phyloP scores from a whole-genome alignment of 2,329 filamentous ascomycete genomes.

The Hirsutella minnesotensis region DNA sequence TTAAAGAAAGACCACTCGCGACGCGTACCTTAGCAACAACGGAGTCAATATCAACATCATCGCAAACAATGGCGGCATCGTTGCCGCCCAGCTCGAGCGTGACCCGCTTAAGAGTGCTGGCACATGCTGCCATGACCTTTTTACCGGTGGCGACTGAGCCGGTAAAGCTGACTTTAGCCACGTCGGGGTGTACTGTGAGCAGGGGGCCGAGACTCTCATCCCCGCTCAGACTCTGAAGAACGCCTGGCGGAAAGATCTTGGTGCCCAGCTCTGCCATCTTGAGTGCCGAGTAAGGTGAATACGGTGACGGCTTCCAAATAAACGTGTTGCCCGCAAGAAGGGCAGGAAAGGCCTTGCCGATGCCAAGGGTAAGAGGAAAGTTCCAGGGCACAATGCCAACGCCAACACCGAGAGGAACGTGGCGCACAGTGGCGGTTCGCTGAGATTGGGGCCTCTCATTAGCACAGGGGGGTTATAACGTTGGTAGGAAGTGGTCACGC shows the following conservation, averaged over 20 bases:
- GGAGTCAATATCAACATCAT: background rate
- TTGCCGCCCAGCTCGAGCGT: slow-evolving; percentile 36
- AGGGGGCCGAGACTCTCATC: slow-evolving; percentile 46
- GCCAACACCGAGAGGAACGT: too few species aligned
- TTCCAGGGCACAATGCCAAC: too few species aligned
- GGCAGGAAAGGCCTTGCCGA: background rate
- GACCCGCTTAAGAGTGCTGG: slow-evolving; percentile 43
- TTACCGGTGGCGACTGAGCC: slow-evolving; percentile 48
- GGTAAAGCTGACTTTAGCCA: slow-evolving; percentile 52
- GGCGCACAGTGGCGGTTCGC: too few species aligned
- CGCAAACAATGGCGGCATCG: background rate
- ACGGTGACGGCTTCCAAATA: slow-evolving; percentile 14
- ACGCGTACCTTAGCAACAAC: slow-evolving; percentile 1
- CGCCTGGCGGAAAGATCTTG: slow-evolving; percentile 44
- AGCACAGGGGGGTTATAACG: too few species aligned
- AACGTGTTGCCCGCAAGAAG: slow-evolving; percentile 7
- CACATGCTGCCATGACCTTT: slow-evolving; percentile 40
- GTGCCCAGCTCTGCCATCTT: slow-evolving; percentile 45
- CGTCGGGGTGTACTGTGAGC: slow-evolving; percentile 42
- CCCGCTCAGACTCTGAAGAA: slow-evolving; percentile 48
- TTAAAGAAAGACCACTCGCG: too few species aligned
- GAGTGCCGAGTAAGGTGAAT: slow-evolving; percentile 41
- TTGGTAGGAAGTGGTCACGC: too few species aligned
- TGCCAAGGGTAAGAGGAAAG: background rate
- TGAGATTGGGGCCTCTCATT: too few species aligned